Base-by-base conservation (phyloP, 257 asterid species). In the Haberlea rhodopensis region DNA sequence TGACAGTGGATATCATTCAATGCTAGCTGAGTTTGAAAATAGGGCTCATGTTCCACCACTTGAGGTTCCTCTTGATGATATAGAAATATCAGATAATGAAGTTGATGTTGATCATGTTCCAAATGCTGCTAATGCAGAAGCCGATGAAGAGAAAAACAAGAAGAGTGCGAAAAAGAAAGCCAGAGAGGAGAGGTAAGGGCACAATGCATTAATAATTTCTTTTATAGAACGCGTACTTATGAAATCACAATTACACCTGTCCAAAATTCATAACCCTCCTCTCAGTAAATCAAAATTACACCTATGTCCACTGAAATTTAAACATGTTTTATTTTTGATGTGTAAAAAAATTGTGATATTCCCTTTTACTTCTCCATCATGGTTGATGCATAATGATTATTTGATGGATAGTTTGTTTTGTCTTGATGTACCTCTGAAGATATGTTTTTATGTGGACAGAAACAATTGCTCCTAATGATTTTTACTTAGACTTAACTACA, bases 11-110 rank as follows among this genome's bases (percentile, higher is more conserved):
- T 75, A 55, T 57, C 65, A 57, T 69, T 76, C 73, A 26, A 73
- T 76, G 70, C 88, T 76, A 57, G 85, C 81, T 43, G 94, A 79
- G 64, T 62, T 80, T 63, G 96, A 83, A 79, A 81, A 94, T 65
- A 78, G 97, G 75, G 92, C 95, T 67, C 83, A 84, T 43, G 75
- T 90, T 64, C 97, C 85, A 45, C 80, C 99, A 20, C 95, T 94
- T 20, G 96, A 89, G 73, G 99, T 94, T 67, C 87, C 84, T 53
- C 87, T 94, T 68, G 95, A 90, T 71, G 95, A 85, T 57, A 67
- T 80, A 22, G 97, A 85, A 66, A 68, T 49, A 67, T 63, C 79
- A 27, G 89, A 76, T 61, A n/a, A 54, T 56, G 88, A 70, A 21
- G 80, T 70, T 71, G 72, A 59, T 52, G 81, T 54, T 49, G 75